Conservation (phyloP, 2,329 filamentous ascomycete species). For the Cordyceps javanica region DNA sequence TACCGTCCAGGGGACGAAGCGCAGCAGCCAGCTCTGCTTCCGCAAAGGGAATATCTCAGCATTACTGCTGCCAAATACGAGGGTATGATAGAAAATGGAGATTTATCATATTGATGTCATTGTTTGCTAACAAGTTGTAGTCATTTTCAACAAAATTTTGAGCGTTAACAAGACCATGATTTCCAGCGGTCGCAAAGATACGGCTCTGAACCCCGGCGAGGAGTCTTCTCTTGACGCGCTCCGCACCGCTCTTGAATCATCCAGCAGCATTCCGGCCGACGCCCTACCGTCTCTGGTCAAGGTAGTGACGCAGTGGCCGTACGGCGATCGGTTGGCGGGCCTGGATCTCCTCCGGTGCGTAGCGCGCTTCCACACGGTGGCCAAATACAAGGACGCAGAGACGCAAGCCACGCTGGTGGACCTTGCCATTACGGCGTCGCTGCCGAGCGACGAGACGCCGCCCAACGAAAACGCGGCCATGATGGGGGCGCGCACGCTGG, state of each 20-base stretch:
- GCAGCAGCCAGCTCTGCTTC: constrained; percentile 55
- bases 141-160: constrained; percentile 69
- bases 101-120: too few relatives aligned
- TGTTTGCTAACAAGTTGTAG: constrained; percentile 29
- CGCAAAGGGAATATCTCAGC: constrained; percentile 71
- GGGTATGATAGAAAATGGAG: too few relatives aligned
- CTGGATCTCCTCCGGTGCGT: constrained; percentile 85
- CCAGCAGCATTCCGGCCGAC: constrained; percentile 40
- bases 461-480: constrained; percentile 76
- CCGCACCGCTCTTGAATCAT: constrained; percentile 56
- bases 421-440: constrained; percentile 35
- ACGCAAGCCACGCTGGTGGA: constrained; percentile 55
- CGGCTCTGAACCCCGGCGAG: constrained; percentile 68
- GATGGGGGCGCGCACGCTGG: constrained; percentile 75
- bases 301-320: constrained; percentile 73
- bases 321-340: constrained; percentile 71
- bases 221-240: constrained; percentile 56
- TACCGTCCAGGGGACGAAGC: constrained; percentile 65
- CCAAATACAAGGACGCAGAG: constrained; percentile 50
- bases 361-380: constrained; percentile 61
- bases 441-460: constrained; percentile 40
- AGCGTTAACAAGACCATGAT: constrained; percentile 71
- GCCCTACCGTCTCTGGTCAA: constrained; percentile 62
- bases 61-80: constrained; percentile 69
- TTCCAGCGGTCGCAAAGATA: constrained; percentile 63